Base-by-base conservation (phyloP, 768 basidiomycete genomes). In the Antrodiella citrinella region DNA sequence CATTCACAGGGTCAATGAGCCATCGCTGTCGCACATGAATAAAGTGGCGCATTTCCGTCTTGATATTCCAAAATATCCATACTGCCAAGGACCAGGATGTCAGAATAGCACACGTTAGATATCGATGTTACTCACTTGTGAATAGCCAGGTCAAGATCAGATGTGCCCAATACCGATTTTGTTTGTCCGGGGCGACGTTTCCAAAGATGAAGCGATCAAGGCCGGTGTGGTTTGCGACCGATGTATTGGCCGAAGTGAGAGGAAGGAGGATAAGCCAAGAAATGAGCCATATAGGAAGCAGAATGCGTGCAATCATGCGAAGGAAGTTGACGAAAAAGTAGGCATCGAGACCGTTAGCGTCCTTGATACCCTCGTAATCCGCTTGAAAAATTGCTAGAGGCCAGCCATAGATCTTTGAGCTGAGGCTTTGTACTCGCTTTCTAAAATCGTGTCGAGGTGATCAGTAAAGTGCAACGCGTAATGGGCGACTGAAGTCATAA, bases 291-390 rank as follows among this genome's bases (percentile, higher is more conserved):
- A 96, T 90, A 20, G 96, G 94, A 4, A 94, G 58, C 63, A 97
- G 75, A 21, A 93, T 69, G 56, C 82, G 78, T 45, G 81, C 64
- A 80, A 96, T 86, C 74, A 97, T 82, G 45, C 84, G 80, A 23
- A 90, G 72, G 65, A 89, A 97, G 48, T 91, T 86, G 42, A 96
- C 84, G 58, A 88, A 99, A 62, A 94, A 84, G 69, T 95, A 99
- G 13, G 92, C 88, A 63, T 98, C 95, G 51, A 87, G 72, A 22
- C 91, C 91, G 54, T 92, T 93, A 40, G 77, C 74, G 40, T 70
- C 69, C 52, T 81, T 75, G 51, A 90, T 80, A 20, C 72, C 74
- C 23, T 67, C 67, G 59, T 82, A 80, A 60, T 91, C 77, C 2
- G 83, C 74, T 2, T 70, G 72, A 67, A 69, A 82, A 18, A 93